phyloP scores from a whole-genome alignment of 768 basidiomycete species.

The Hemileccinum impolitum region DNA sequence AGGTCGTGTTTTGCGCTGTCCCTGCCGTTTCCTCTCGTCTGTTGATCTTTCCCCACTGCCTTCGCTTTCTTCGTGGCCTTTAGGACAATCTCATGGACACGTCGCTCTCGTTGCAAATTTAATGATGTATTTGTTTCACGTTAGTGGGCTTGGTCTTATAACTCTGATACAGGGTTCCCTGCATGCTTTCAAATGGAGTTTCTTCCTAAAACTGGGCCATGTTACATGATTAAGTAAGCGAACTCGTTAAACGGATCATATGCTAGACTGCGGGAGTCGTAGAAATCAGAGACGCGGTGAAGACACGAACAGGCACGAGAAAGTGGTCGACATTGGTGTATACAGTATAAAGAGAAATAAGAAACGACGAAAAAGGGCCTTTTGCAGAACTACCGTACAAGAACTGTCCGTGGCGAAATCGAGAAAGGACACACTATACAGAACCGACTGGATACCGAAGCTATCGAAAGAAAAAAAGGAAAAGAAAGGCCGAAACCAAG shows the following conservation, averaged over 20 bases:
- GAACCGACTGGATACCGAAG: neutral
- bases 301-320: slow-evolving; percentile 8
- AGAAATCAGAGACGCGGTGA: neutral
- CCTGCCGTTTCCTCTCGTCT: no score
- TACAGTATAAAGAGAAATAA: slow-evolving; percentile 38
- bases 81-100: no score
- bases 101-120: no score
- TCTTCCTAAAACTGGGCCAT: no score
- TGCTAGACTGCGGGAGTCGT: slow-evolving; percentile 8
- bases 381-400: slow-evolving; percentile 21
- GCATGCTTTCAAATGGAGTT: no score
- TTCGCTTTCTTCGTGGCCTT: neutral
- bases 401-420: slow-evolving; percentile 13
- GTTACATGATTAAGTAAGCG: slow-evolving; percentile 7
- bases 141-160: no score
- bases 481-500: slow-evolving; percentile 3
- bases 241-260: slow-evolving; percentile 17
- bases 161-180: no score
- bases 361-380: slow-evolving; percentile 12
- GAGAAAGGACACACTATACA: neutral
- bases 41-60: neutral
- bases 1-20: neutral
- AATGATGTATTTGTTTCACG: no score
- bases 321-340: slow-evolving; percentile 8
- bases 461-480: slow-evolving; percentile 3